These are phyloP conservation scores for Dendrobium nobile DNA, from an alignment of 106 monocot species.

Conservation along the genomic window DNA sequence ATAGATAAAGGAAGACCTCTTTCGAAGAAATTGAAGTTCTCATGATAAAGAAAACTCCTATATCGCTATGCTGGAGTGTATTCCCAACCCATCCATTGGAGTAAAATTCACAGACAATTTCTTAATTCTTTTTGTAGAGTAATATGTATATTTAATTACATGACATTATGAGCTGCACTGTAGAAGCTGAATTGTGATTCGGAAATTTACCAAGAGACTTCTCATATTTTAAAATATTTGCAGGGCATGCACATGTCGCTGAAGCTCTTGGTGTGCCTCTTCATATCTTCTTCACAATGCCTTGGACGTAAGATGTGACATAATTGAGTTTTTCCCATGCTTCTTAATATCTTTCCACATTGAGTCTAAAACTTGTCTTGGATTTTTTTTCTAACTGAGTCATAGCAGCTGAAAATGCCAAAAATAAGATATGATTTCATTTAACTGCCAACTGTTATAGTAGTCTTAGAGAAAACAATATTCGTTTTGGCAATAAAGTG, in stretches of 20 bases:
- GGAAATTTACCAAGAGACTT: not conserved
- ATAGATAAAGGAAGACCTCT: too few relatives aligned
- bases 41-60: too few relatives aligned
- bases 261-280: slow-evolving; percentile 93
- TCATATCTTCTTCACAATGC: slow-evolving; percentile 97
- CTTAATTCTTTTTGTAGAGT: not conserved
- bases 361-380: not conserved
- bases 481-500: not conserved
- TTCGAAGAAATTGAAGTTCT: too few relatives aligned
- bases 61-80: too few relatives aligned
- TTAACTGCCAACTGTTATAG: not conserved
- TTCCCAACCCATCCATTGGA: too few relatives aligned
- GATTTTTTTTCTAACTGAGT: not conserved
- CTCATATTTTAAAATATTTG: slow-evolving; percentile 2
- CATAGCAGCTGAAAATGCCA: not conserved
- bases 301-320: slow-evolving; percentile 84
- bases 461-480: not conserved
- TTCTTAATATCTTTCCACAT: not conserved
- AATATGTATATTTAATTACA: not conserved
- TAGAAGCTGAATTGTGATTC: not conserved
- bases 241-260: slow-evolving; percentile 96
- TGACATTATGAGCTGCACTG: not conserved
- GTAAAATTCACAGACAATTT: not conserved
- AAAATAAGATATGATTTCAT: not conserved
- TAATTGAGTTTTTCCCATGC: not conserved